Evolutionary conservation across 768 basidiomycete genomes (phyloP), one percentile per base, ranked within the genome.

Genomic region (Lentinus brumalis): DNA sequence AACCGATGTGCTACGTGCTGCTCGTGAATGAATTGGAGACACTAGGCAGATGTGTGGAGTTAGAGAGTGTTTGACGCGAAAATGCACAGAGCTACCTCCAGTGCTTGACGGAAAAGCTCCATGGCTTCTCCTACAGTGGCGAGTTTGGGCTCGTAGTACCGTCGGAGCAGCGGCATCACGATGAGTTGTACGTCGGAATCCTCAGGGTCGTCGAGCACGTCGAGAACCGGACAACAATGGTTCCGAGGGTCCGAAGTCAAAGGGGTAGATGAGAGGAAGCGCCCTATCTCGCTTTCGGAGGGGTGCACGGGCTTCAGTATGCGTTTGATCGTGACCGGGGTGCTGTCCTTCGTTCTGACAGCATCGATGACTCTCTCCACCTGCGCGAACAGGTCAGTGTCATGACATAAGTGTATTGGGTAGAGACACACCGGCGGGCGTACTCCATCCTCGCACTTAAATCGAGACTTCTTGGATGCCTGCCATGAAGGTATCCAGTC

Each of bases 1-100:
- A 32, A 78, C 78, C 75, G 57, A 54, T 79, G 79, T 9, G 77
- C 78, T 0, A 78, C 65, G 16, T 67, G 64, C 32, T 77, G 67
- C 2, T 65, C 56, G 58, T 80, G 79, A 66, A 79, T 74, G 59
- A 77, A 78, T 50, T 70, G 62, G 2, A 79, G 53, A 0, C 76
- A 76, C 76, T 77, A 40, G 2, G 32, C n/a, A n/a, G 5, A 18
- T 18, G 16, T 45, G 44, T 16, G 44, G n/a, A 40, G 38, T 16
- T 15, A 39, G 31, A 32, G 9, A 4, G 3, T 21, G 32, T 9
- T 21, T n/a, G n/a, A n/a, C n/a, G n/a, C n/a, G n/a, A n/a, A n/a
- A n/a, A 40, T 16, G 1, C 46, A 46, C 2, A 14, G 35, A 41
- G 53, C 2, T 31, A 74, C 78, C 69, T 78, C 74, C 21, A 79